Conservation (phyloP, 2,329 filamentous ascomycete species). For the Pyricularia pennisetigena region DNA sequence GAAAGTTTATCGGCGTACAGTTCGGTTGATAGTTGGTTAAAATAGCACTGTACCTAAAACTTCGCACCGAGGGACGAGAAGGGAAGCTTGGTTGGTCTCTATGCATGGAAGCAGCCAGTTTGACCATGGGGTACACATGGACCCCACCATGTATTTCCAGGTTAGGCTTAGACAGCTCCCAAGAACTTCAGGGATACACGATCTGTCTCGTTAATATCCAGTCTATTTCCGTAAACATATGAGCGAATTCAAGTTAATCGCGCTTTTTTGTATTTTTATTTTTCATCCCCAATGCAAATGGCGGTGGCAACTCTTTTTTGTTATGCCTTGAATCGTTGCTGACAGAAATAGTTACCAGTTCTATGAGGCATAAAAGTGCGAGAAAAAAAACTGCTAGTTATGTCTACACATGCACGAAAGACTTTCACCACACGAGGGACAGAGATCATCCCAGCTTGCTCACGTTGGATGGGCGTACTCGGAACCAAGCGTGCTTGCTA, state of each 20-base stretch:
- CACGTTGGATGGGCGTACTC: neutral
- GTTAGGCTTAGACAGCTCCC: neutral
- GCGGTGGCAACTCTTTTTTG: neutral
- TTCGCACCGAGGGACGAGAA: neutral
- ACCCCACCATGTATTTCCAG: neutral
- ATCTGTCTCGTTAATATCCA: neutral
- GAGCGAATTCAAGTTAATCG: neutral
- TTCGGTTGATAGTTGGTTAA: neutral
- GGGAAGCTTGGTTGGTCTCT: neutral
- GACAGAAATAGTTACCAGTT: too few species aligned
- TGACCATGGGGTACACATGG: neutral
- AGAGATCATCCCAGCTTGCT: neutral
- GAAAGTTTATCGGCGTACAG: neutral
- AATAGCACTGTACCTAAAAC: neutral
- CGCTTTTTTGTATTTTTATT: neutral
- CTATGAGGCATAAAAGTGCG: too few species aligned
- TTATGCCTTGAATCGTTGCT: neutral
- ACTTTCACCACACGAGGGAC: neutral
- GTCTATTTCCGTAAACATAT: neutral
- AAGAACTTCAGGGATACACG: neutral
- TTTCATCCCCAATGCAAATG: neutral
- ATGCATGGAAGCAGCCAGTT: neutral
- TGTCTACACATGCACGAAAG: too few species aligned
- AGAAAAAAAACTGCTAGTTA: too few species aligned
- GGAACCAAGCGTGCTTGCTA: neutral